These are phyloP conservation scores for Lanmaoa pseudosensibilis DNA, from an alignment of 768 basidiomycete genomes.

Conservation along the genomic window DNA sequence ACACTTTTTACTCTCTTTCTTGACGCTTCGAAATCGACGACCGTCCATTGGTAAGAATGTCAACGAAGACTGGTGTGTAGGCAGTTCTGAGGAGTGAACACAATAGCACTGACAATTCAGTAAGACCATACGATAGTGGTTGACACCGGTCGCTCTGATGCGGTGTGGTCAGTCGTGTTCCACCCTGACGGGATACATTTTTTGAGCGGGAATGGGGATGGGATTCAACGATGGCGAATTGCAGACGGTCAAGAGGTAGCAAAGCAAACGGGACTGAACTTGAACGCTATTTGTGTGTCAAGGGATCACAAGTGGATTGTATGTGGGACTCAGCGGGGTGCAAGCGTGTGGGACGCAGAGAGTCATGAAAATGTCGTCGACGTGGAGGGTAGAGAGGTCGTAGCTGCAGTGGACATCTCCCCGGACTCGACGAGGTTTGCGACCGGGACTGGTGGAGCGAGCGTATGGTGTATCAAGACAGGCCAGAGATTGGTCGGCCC, in stretches of 20 bases:
- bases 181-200: not conserved
- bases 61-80: not conserved
- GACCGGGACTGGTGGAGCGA: not conserved
- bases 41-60: not conserved
- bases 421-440: slow-evolving; percentile 2
- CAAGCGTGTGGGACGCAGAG: not conserved
- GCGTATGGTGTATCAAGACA: not conserved
- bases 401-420: not conserved
- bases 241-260: not conserved
- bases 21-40: too few species aligned
- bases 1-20: too few species aligned
- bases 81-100: not conserved
- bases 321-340: not conserved
- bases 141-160: not conserved
- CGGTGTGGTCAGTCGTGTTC: not conserved
- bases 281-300: not conserved
- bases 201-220: not conserved
- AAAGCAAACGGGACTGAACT: not conserved
- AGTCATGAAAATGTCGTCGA: not conserved
- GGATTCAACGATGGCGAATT: not conserved
- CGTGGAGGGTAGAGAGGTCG: not conserved
- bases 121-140: not conserved
- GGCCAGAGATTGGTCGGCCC: slow-evolving; percentile 1
- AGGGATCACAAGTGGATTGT: not conserved
- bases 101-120: not conserved